Conservation (phyloP, 2,329 filamentous ascomycete genomes). For the Blumeriella jaapii region DNA sequence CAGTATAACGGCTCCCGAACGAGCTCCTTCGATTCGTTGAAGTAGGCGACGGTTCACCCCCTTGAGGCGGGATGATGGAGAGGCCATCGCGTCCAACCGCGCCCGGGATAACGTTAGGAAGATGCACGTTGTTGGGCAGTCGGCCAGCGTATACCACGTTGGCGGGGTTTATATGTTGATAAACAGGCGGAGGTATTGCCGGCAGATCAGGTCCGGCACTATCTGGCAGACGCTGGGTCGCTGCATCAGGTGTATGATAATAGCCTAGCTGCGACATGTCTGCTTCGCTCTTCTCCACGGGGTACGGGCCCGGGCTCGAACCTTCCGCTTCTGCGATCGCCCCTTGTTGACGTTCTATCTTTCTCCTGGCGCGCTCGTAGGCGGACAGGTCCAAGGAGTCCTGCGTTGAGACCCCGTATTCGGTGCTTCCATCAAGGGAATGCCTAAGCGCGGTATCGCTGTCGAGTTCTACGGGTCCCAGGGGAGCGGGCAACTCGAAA, state of each 20-base stretch:
- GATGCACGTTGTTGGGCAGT: slow-evolving; percentile 37
- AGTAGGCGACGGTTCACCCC: no score
- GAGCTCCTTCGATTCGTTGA: slow-evolving; percentile 26
- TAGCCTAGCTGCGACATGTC: slow-evolving; percentile 26
- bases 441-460: slow-evolving; percentile 15
- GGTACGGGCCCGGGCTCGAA: slow-evolving; percentile 23
- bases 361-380: slow-evolving; percentile 40
- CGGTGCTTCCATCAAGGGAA: slow-evolving; percentile 15
- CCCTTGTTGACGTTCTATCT: slow-evolving; percentile 39
- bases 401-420: slow-evolving; percentile 13
- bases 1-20: slow-evolving; percentile 45
- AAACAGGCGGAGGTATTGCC: slow-evolving; percentile 18
- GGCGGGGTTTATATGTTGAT: slow-evolving; percentile 35
- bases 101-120: slow-evolving; percentile 27
- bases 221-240: slow-evolving; percentile 5
- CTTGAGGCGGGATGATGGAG: slow-evolving; percentile 15
- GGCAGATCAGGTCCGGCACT: no score
- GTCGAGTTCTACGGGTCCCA: slow-evolving; percentile 21
- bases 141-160: slow-evolving; percentile 44
- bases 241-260: slow-evolving; percentile 20
- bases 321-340: slow-evolving; percentile 35
- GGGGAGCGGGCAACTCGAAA: slow-evolving; percentile 20
- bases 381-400: slow-evolving; percentile 32
- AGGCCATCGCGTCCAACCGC: slow-evolving; percentile 24
- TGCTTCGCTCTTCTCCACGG: slow-evolving; percentile 22